Evolutionary conservation across 208 protist genomes (phyloP).

Genomic region (Acanthamoeba polyphaga): DNA sequence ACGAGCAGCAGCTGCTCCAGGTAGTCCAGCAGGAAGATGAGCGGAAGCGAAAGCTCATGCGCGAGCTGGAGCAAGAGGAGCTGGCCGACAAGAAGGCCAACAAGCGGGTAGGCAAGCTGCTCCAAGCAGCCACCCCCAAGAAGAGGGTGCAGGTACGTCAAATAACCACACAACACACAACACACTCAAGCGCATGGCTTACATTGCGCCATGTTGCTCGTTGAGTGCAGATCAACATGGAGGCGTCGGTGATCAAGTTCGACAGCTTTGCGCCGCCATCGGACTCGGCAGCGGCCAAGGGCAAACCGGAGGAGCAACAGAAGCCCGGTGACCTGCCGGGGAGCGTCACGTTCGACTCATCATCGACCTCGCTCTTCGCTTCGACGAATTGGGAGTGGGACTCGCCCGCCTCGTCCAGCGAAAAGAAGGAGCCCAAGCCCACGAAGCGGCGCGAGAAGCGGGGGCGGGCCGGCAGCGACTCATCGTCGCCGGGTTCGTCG

Average conservation of each 20-base stretch:
- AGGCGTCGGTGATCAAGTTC: conserved; percentile 36
- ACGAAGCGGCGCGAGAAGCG: neutral
- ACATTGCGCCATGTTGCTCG: neutral
- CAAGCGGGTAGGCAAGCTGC: conserved; percentile 20
- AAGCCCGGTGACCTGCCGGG: neutral
- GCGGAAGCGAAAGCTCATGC: conserved; percentile 31
- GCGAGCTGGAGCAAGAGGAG: neutral
- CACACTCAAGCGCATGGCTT: neutral
- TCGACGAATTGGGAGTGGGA: neutral
- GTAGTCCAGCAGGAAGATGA: conserved; percentile 18
- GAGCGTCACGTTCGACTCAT: neutral
- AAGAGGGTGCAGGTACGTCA: conserved; percentile 9
- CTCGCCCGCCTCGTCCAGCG: neutral
- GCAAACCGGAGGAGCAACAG: neutral
- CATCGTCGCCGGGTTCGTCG: neutral
- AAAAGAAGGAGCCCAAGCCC: neutral
- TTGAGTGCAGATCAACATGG: conserved; percentile 13
- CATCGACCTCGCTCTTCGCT: neutral
- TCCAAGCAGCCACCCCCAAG: conserved; percentile 10
- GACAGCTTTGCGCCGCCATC: conserved; percentile 14
- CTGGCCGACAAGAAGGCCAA: neutral
- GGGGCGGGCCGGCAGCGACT: neutral
- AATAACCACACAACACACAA: neutral
- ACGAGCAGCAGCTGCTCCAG: conserved; percentile 33
- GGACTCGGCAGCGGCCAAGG: neutral